A percentile compares a stretch with the other conserved stretches of the same genome.
phyloP scores from a whole-genome alignment of 2,329 filamentous ascomycete genomes.

The Claviceps maximensis region DNA sequence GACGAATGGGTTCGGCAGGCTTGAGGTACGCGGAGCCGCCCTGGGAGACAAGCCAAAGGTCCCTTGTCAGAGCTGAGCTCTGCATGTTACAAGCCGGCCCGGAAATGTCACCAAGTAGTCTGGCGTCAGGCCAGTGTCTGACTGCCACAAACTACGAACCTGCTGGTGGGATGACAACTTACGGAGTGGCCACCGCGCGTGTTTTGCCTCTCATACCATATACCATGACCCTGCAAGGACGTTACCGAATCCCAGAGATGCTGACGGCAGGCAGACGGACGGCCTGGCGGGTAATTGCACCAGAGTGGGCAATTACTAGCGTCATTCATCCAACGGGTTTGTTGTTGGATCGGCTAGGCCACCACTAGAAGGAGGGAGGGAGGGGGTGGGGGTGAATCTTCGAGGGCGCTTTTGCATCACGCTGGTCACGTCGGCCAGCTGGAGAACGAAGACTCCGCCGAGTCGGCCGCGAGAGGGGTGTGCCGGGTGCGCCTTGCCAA shows the following conservation, averaged over 20 bases:
- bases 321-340: slow-evolving; percentile 8
- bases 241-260: slow-evolving; percentile 6
- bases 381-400: not conserved
- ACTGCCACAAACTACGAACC: slow-evolving; percentile 1
- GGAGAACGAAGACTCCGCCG: slow-evolving; percentile 2
- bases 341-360: slow-evolving; percentile 5
- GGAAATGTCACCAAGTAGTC: slow-evolving; percentile 1
- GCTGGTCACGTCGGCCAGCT: slow-evolving; percentile 4
- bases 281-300: slow-evolving; percentile 8
- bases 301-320: slow-evolving; percentile 4
- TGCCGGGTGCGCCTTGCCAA: not conserved
- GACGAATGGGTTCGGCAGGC: slow-evolving; percentile 6
- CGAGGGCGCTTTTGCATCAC: not conserved
- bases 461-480: not conserved
- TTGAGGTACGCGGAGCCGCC: slow-evolving; percentile 2
- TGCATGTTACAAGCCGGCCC: slow-evolving; percentile 6
- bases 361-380: not conserved
- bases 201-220: slow-evolving; percentile 5
- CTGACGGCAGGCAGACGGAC: slow-evolving; percentile 10
- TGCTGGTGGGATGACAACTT: not conserved
- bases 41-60: slow-evolving; percentile 10
- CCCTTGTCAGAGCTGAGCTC: slow-evolving; percentile 11
- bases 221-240: not conserved
- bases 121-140: slow-evolving; percentile 5
- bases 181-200: slow-evolving; percentile 8